These are phyloP conservation scores for Aspergillus affinis DNA, from an alignment of 495 filamentous ascomycete species.

Conservation along the genomic window DNA sequence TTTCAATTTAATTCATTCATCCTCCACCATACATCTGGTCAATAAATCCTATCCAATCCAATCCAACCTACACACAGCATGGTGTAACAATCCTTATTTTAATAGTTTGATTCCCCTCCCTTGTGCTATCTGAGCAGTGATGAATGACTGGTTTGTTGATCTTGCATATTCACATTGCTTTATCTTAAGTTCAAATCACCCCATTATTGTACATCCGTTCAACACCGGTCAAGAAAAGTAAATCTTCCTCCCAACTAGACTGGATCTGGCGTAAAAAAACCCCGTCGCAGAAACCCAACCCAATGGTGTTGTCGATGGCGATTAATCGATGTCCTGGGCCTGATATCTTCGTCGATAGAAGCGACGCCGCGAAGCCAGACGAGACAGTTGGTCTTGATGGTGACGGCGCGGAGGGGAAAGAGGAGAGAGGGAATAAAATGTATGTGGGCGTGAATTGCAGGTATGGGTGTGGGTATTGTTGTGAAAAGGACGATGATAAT, in stretches of 20 bases:
- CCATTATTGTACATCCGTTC: neutral
- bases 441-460: neutral
- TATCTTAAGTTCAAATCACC: neutral
- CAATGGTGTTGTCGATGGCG: conserved; percentile 37
- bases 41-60: too few species aligned
- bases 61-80: too few species aligned
- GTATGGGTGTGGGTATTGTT: neutral
- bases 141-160: too few species aligned
- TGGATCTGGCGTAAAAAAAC: conserved; percentile 45
- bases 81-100: too few species aligned
- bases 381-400: neutral
- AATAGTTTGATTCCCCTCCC: too few species aligned
- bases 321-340: conserved; percentile 41
- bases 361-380: neutral
- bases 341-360: conserved; percentile 42
- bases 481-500: neutral
- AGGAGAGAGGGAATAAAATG: neutral
- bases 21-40: too few species aligned
- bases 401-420: neutral
- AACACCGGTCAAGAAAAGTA: conserved; percentile 2
- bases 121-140: too few species aligned
- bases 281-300: conserved; percentile 32
- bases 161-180: too few species aligned
- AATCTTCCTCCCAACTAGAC: conserved; percentile 21
- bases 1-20: too few species aligned